phyloP scores from a whole-genome alignment of 495 filamentous ascomycete genomes.

The Penicillium angulare region DNA sequence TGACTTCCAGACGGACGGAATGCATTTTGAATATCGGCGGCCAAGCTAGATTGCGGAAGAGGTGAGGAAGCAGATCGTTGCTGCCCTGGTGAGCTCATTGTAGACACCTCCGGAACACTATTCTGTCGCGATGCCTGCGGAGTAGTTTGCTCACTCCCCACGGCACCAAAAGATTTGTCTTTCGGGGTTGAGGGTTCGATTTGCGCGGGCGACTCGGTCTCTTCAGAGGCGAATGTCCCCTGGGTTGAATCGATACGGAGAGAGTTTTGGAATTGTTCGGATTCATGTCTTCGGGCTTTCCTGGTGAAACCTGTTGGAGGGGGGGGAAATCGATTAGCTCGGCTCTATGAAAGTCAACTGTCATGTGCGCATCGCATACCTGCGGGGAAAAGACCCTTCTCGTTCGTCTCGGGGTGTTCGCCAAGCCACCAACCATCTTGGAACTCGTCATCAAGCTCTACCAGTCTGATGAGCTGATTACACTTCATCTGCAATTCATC shows the following conservation, averaged over 20 bases:
- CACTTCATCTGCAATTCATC: constrained; percentile 89
- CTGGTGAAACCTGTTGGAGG: constrained; percentile 22
- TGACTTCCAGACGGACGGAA: constrained; percentile 45
- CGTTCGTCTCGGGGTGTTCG: constrained; percentile 68
- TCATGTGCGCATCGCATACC: constrained; percentile 51
- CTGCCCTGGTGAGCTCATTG: constrained; percentile 24
- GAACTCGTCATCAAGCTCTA: constrained; percentile 96
- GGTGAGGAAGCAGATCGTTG: constrained; percentile 45
- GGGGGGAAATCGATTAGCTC: neutral
- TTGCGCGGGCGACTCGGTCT: constrained; percentile 24
- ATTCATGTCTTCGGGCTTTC: constrained; percentile 14
- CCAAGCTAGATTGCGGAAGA: constrained; percentile 37
- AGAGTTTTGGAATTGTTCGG: constrained; percentile 1
- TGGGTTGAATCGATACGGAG: constrained; percentile 9
- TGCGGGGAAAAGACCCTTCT: constrained; percentile 86
- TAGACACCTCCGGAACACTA: constrained; percentile 33
- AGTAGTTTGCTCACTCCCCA: constrained; percentile 40
- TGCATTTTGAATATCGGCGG: constrained; percentile 46
- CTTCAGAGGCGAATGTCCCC: constrained; percentile 9
- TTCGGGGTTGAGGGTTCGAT: constrained; percentile 20
- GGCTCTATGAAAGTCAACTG: neutral
- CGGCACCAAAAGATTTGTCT: constrained; percentile 20
- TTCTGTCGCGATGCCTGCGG: constrained; percentile 49
- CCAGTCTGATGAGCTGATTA: constrained; percentile 85
- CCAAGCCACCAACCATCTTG: constrained; percentile 98